phyloP scores from a whole-genome alignment of 192 early-diverging fungal genomes.

The Gaertneriomyces semiglobifer region DNA sequence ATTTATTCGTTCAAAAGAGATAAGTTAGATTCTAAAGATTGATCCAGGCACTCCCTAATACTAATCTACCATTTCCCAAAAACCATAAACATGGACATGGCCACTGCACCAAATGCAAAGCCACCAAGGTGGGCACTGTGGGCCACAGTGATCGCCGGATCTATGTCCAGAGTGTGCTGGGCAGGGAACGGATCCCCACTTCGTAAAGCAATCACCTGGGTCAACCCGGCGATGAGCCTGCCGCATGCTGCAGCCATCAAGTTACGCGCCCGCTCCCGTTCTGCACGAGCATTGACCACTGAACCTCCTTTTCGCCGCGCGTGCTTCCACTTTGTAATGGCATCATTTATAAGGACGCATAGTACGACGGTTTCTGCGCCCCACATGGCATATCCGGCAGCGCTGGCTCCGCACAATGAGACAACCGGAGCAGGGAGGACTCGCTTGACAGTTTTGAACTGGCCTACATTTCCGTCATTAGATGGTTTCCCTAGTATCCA shows the following conservation, averaged over 20 bases:
- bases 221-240: neutral
- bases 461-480: too few relatives aligned
- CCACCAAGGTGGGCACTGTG: slow-evolving; percentile 12
- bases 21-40: too few relatives aligned
- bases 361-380: neutral
- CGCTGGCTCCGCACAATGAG: neutral
- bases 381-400: neutral
- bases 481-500: neutral
- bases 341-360: neutral
- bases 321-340: neutral
- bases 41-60: too few relatives aligned
- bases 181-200: neutral
- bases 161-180: neutral
- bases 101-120: neutral
- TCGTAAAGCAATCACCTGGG: neutral
- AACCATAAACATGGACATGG: neutral
- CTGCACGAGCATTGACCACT: too few relatives aligned
- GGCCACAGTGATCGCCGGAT: neutral
- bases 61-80: too few relatives aligned
- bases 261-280: neutral
- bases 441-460: neutral
- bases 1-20: too few relatives aligned
- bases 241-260: neutral
- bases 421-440: neutral
- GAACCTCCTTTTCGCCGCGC: neutral